A percentile compares a stretch with the other conserved stretches of the same genome.
These are phyloP conservation scores for Trichoderma aggressivum DNA, from an alignment of 2,329 filamentous ascomycete genomes.

Conservation along the genomic window DNA sequence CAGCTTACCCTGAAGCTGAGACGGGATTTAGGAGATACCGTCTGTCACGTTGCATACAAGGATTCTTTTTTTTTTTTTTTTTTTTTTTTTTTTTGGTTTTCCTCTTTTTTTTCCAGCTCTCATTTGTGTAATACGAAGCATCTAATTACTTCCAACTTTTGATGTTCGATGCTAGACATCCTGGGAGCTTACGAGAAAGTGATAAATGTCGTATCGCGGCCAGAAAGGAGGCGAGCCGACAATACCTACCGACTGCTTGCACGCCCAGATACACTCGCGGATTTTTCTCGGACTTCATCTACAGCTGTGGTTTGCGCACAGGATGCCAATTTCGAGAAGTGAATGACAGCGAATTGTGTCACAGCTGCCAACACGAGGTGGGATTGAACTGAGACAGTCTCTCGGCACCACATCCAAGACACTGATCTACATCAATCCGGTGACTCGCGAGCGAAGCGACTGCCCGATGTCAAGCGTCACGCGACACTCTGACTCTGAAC, in stretches of 20 bases:
- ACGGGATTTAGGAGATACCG: background rate
- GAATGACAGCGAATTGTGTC: background rate
- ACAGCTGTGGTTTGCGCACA: background rate
- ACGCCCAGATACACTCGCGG: background rate
- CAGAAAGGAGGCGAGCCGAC: background rate
- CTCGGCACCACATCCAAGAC: background rate
- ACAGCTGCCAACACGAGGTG: background rate
- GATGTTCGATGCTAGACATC: background rate
- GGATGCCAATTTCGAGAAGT: background rate
- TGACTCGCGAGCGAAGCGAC: background rate
- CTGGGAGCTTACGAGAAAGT: background rate
- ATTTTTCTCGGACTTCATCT: background rate
- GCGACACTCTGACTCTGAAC: background rate
- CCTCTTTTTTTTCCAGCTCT: background rate
- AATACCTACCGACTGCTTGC: background rate
- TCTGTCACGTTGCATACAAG: background rate
- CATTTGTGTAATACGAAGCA: background rate
- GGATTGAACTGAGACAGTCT: background rate
- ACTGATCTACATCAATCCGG: background rate
- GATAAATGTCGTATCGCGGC: background rate
- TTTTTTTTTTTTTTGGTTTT: background rate
- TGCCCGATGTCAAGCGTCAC: background rate
- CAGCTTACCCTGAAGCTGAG: slow-evolving; percentile 3
- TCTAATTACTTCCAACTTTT: background rate
- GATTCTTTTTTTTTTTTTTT: background rate